phyloP scores from a whole-genome alignment of 2,329 filamentous ascomycete species.

The Nakataea oryzae region DNA sequence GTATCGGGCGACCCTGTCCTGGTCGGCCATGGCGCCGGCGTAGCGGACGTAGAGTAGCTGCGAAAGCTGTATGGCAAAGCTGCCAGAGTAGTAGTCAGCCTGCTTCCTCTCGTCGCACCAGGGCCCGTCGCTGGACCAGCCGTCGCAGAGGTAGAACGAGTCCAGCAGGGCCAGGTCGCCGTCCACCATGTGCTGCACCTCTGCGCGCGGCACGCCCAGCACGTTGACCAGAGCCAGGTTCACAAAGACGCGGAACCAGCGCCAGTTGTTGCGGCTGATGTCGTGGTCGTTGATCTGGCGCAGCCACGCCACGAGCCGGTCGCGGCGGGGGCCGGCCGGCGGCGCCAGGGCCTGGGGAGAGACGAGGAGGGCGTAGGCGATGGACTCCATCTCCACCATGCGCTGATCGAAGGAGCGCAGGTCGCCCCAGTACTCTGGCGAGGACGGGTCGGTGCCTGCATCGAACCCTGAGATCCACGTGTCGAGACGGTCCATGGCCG shows the following conservation, averaged over 20 bases:
- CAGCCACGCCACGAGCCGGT: slow-evolving; percentile 15
- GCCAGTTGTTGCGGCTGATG: slow-evolving; percentile 11
- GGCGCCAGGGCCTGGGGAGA: slow-evolving; percentile 26
- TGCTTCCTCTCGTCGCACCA: slow-evolving; percentile 7
- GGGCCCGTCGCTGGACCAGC: slow-evolving; percentile 10
- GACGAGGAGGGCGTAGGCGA: slow-evolving; percentile 34
- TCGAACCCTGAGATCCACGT: slow-evolving; percentile 21
- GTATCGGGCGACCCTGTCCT: slow-evolving; percentile 18
- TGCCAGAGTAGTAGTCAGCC: slow-evolving; percentile 13
- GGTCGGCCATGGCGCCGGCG: slow-evolving; percentile 21
- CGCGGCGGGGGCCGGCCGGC: slow-evolving; percentile 4
- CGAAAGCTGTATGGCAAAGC: slow-evolving; percentile 13
- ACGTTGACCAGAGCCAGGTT: slow-evolving; percentile 8
- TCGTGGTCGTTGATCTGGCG: slow-evolving; percentile 7
- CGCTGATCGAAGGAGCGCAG: slow-evolving; percentile 34
- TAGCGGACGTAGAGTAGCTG: slow-evolving; percentile 28
- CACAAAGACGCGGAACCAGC: slow-evolving; percentile 10
- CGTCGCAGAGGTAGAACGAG: slow-evolving; percentile 7
- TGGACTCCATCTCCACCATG: slow-evolving; percentile 43
- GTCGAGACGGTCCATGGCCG: background rate
- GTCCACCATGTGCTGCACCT: slow-evolving; percentile 4
- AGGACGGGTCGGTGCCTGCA: slow-evolving; percentile 20
- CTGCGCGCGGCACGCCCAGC: background rate
- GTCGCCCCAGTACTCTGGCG: slow-evolving; percentile 34
- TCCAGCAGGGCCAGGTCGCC: slow-evolving; percentile 8